A percentile compares a stretch with the other conserved stretches of the same genome.
phyloP scores from a whole-genome alignment of 2,329 filamentous ascomycete species.

The Sordariomycetes sp. region DNA sequence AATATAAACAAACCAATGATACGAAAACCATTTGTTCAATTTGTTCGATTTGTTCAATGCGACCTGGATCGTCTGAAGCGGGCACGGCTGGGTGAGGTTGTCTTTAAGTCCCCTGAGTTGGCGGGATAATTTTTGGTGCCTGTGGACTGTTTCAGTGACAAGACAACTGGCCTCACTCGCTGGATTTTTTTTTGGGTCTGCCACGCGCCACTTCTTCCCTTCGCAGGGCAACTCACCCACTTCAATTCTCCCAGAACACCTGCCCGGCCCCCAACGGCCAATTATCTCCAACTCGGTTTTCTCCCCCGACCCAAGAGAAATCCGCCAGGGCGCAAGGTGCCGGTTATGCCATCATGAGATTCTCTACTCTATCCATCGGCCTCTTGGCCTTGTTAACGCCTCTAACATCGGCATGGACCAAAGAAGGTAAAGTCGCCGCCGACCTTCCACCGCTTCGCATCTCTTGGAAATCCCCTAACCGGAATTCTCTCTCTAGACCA shows the following conservation, averaged over 20 bases:
- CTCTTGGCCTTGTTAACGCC: slow-evolving; percentile 58
- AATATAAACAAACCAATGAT: no score
- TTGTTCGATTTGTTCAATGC: no score
- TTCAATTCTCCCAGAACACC: background rate
- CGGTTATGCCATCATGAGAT: slow-evolving; percentile 54
- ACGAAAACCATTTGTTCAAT: no score
- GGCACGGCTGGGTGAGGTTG: no score
- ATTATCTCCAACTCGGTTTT: background rate
- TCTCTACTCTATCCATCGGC: slow-evolving; percentile 54
- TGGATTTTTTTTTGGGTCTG: background rate
- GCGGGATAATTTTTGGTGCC: background rate
- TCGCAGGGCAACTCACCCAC: background rate
- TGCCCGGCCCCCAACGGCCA: background rate
- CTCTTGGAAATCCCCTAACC: background rate
- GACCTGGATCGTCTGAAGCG: no score
- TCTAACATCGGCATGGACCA: slow-evolving; percentile 68
- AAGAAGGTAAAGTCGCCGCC: slow-evolving; percentile 54
- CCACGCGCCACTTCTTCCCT: background rate
- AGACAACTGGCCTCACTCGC: slow-evolving; percentile 1
- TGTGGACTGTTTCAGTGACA: background rate
- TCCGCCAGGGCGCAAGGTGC: background rate
- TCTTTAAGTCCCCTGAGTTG: no score
- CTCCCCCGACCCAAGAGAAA: slow-evolving; percentile 1
- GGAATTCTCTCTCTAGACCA: slow-evolving; percentile 51
- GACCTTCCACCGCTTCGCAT: background rate